Conservation (phyloP, 148 eudicot species). For the Rhododendron williamsianum region DNA sequence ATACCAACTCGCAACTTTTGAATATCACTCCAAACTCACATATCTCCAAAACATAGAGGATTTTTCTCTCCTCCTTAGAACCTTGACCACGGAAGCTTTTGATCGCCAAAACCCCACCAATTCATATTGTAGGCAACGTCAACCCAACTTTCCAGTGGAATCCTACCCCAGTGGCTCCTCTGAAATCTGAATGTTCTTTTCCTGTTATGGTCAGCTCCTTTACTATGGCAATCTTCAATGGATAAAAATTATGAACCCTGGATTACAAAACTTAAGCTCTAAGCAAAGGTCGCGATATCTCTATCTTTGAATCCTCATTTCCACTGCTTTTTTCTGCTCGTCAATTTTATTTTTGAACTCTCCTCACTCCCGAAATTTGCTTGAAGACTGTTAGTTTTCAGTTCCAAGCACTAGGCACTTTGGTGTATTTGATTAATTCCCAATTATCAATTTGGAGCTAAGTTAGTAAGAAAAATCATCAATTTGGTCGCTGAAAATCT, state of each 20-base stretch:
- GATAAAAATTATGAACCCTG: not conserved
- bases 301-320: not conserved
- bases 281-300: not conserved
- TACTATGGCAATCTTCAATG: not conserved
- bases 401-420: not conserved
- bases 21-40: not conserved
- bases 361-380: not conserved
- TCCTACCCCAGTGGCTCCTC: not conserved
- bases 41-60: not conserved
- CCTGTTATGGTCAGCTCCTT: not conserved
- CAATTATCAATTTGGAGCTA: not conserved
- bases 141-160: not conserved
- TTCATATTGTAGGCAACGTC: not conserved
- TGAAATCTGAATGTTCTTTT: not conserved
- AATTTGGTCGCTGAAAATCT: not conserved
- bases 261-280: not conserved
- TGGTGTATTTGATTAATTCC: not conserved
- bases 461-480: not conserved
- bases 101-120: not conserved
- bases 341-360: not conserved
- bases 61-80: not conserved
- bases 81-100: not conserved
- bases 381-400: not conserved
- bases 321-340: not conserved
- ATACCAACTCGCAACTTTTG: not conserved